These are phyloP conservation scores for Castanopsis chinensis DNA, from an alignment of 306 rosid species.

Conservation along the genomic window DNA sequence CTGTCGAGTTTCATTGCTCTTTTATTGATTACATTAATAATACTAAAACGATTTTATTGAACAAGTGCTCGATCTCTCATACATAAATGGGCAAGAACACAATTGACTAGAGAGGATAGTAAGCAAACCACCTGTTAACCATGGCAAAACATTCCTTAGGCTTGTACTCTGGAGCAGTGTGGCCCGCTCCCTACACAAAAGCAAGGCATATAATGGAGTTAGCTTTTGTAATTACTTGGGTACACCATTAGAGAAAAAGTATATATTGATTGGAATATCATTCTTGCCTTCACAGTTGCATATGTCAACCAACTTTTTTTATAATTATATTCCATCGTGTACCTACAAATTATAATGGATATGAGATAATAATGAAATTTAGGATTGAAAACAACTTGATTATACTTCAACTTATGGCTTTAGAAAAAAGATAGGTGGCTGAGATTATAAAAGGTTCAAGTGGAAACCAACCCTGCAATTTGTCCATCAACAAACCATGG, in stretches of 20 bases:
- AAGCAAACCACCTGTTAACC: conserved; percentile 20
- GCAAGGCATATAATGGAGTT: too few relatives aligned
- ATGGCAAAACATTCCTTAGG: conserved; percentile 18
- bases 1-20: too few relatives aligned
- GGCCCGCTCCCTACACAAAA: conserved; percentile 22
- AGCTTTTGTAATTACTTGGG: too few relatives aligned
- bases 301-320: conserved; percentile 13
- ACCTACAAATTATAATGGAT: conserved; percentile 16
- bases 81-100: too few relatives aligned
- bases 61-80: too few relatives aligned
- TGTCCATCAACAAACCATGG: conserved; percentile 45
- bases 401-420: too few relatives aligned
- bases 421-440: too few relatives aligned
- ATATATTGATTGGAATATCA: background rate
- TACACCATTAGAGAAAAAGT: background rate
- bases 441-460: background rate
- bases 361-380: too few relatives aligned
- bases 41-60: too few relatives aligned
- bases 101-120: background rate
- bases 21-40: too few relatives aligned
- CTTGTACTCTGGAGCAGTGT: conserved; percentile 34
- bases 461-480: conserved; percentile 39
- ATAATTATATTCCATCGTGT: background rate
- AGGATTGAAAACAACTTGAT: too few relatives aligned
- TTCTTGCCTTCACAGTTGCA: conserved; percentile 45